A percentile compares a stretch with the other conserved stretches of the same genome.
Conservation (phyloP, 352 stramenopile species). For the Blastocystis sp. region DNA sequence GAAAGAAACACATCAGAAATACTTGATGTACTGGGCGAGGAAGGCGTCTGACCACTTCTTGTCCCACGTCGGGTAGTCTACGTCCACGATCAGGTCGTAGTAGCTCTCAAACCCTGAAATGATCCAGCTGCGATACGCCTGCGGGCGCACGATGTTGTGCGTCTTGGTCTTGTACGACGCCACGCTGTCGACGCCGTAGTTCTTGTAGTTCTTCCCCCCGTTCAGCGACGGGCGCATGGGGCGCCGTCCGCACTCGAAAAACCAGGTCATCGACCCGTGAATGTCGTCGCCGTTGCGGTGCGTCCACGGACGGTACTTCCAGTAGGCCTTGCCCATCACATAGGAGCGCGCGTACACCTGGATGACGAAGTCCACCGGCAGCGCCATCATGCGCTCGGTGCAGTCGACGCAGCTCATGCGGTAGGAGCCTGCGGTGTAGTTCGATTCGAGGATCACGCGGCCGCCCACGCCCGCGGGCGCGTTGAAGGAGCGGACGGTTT, state of each 20-base stretch:
- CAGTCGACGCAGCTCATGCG: background rate
- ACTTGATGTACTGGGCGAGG: background rate
- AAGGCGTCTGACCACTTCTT: background rate
- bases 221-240: background rate
- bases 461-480: conserved; percentile 19
- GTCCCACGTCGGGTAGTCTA: background rate
- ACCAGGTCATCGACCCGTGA: conserved; percentile 36
- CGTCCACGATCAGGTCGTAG: background rate
- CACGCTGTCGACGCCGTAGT: conserved; percentile 43
- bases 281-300: conserved; percentile 63
- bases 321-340: conserved; percentile 35
- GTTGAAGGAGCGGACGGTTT: background rate
- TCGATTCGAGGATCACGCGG: background rate
- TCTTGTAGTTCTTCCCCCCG: background rate
- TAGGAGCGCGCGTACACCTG: conserved; percentile 37
- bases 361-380: conserved; percentile 51
- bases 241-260: conserved; percentile 38
- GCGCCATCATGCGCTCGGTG: background rate
- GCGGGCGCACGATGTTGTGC: conserved; percentile 17
- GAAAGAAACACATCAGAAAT: conserved; percentile 17
- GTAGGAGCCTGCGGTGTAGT: background rate
- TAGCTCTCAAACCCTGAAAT: conserved; percentile 38
- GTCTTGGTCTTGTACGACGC: conserved; percentile 3
- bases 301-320: conserved; percentile 19
- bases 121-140: conserved; percentile 34